Base-by-base conservation (phyloP, 352 stramenopile species). In the Thraustochytrium sp. region DNA sequence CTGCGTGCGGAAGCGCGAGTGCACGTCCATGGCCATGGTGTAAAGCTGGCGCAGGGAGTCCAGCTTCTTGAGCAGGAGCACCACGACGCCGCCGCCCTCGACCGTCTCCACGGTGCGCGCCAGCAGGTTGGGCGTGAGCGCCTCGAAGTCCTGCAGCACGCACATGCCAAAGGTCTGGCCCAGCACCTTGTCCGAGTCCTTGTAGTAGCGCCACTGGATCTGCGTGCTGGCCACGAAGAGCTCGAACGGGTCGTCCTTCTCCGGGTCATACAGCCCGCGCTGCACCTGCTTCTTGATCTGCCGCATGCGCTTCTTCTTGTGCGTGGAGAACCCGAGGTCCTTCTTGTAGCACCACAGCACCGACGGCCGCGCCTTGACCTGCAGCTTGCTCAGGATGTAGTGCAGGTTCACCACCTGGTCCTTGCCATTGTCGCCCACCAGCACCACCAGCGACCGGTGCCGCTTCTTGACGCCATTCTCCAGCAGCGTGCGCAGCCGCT, bases 271-370 rank as follows among this genome's bases (percentile, higher is more conserved):
- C 26, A 98, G 88, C 0, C 95, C 94, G 54, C 94, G 90, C 86
- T 95, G 91, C 87, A 97, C 93, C 88, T 95, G 89, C 87, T 96
- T 96, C 88, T 98, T 98, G 76, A 97, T 97, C 87, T 97, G 91
- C 62, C 92, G 91, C 91, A 96, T 96, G 86, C 92, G 90, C 86
- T 96, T 96, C 87, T 97, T 93, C 83, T 93, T 93, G 83, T 89
- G 86, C 73, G 96, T 99, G 18, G 94, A 98, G 88, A 99, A 99
- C 37, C 97, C 97, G 61, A 99, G 90, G 89, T 99, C 96, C 86
- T 99, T 99, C 87, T 99, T 99, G 92, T 99, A 99, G 88, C 96
- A 99, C 97, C 97, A 99, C 8, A 99, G 88, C 55, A 99, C 96
- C 74, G 94, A 96, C 16, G 95, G 95, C 23, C 96, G 93, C 38